Base-by-base conservation (phyloP, 2,329 filamentous ascomycete species). In the Aspergillus oerlinghausenensis region DNA sequence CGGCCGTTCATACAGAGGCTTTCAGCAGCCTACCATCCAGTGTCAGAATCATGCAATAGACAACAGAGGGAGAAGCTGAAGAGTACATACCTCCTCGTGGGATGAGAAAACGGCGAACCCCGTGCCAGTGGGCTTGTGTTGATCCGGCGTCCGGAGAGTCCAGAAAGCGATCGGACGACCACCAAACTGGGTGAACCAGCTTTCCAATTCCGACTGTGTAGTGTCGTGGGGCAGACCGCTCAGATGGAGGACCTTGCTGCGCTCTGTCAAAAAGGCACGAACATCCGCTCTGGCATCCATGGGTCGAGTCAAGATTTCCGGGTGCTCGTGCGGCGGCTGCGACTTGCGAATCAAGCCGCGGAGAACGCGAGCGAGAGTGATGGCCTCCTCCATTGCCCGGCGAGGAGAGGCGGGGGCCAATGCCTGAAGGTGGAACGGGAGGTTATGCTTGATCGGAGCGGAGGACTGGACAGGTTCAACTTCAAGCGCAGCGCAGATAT, bases 1-100 rank as follows among this genome's bases (percentile, higher is more conserved):
- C 94, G 91, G 54, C 94, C 94, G 70, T 99, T 99, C 94, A 99
- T 99, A 80, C 94, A 97, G 58, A 99, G 84, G 75, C 91, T 96
- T 75, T 99, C 94, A 51, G 94, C 94, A 66, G 94, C 94, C 93
- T 67, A 59, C 17, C 11, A 28, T 35, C 4, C 23, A 47, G 40
- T n/a, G 40, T 53, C 28, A 53, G 26, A 8, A 50, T 55, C 25
- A 49, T 29, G 57, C 48, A 25, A 57, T n/a, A 52, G n/a, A 51
- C 47, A 14, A 54, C 28, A 49, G 55, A 55, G 49, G 32, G 11
- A 45, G 19, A 29, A 52, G 50, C 48, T 26, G 26, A 49, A 52
- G 48, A 53, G 28, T 14, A 81, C 87, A 79, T 80, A 96, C 92
- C 87, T 99, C 94, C 82, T 99, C 94, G 72, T 99, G 94, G 49